Evolutionary conservation across 768 basidiomycete species (phyloP), one percentile per base, ranked within the genome.

Genomic region (Mycena epipterygia): DNA sequence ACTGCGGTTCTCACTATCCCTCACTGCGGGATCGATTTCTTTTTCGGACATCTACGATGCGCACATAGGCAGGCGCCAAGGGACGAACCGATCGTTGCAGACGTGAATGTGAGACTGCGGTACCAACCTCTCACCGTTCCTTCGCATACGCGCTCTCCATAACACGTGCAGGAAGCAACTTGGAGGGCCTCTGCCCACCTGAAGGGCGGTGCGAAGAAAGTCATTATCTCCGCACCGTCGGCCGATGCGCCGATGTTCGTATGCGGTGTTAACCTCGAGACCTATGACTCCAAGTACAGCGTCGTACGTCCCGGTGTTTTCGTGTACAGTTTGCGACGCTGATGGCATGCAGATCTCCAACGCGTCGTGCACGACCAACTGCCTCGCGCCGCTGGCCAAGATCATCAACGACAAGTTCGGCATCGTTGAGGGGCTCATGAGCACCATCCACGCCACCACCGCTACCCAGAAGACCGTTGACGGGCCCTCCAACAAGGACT

Each of bases 301-400:
- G 95, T 99, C 77, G 90, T 92, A 82, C 72, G 91, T 89, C 35
- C 17, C 44, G n/a, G 71, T 67, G 48, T 11, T 64, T 56, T 44
- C 52, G 21, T 69, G 41, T 17, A 35, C 39, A 23, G 27, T 30
- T 37, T 29, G 55, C 27, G n/a, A 52, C 27, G 3, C 27, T 56
- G 29, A 61, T 63, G 14, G 39, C 62, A 64, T 55, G 49, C 75
- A 92, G 90, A 95, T 99, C 83, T 99, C 97, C 76, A 99, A 99
- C 84, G 97, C 97, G 33, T 98, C 97, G 25, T 99, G 97, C 91
- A 99, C 97, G 52, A 99, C 97, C 83, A 99, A 99, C 92, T 99
- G 97, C 85, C 90, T 99, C 68, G 97, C 97, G n/a, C 96, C 97
- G 72, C 90, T 99, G 71, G 97, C 97, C 82, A 99, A 99, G 89